Evolutionary conservation across 1,139 yeast species (phyloP).

Genomic region (Magnusiomyces sp.): DNA sequence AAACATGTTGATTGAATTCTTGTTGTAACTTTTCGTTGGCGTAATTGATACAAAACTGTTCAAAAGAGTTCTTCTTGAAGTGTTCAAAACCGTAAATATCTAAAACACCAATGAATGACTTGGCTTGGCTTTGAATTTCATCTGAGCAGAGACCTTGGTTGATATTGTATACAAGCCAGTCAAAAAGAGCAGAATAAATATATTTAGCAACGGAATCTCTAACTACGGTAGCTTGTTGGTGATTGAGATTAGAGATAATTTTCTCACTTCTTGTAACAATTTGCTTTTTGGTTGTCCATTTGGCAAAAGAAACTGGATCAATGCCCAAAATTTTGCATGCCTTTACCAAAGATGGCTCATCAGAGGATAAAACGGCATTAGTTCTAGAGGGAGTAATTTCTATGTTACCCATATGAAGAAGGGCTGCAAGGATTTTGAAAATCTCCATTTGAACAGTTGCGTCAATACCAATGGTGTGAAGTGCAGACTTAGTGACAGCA

Average conservation of each 20-base stretch:
- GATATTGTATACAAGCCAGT: constrained; percentile 85
- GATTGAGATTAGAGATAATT: constrained; percentile 74
- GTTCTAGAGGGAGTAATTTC: constrained; percentile 79
- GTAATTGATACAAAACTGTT: constrained; percentile 94
- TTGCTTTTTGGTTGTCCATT: constrained; percentile 92
- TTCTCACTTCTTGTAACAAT: constrained; percentile 89
- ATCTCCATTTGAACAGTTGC: constrained; percentile 54
- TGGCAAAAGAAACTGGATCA: constrained; percentile 64
- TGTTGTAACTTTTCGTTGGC: constrained; percentile 97
- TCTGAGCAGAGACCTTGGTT: constrained; percentile 74
- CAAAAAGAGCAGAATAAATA: constrained; percentile 85
- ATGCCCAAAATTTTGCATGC: constrained; percentile 84
- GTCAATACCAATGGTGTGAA: constrained; percentile 67
- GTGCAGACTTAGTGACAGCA: constrained; percentile 62
- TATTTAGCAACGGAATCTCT: constrained; percentile 95
- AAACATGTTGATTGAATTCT: constrained; percentile 95
- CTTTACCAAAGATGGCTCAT: constrained; percentile 74
- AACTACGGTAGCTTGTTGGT: constrained; percentile 81
- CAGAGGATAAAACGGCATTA: constrained; percentile 74
- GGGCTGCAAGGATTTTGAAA: constrained; percentile 75
- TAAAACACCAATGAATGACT: constrained; percentile 86
- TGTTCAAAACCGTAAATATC: constrained; percentile 98
- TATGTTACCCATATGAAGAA: constrained; percentile 89
- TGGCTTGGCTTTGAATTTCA: constrained; percentile 44
- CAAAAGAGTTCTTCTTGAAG: constrained; percentile 88